phyloP scores from a whole-genome alignment of 768 basidiomycete genomes.

The Podaxis mareebaensis region DNA sequence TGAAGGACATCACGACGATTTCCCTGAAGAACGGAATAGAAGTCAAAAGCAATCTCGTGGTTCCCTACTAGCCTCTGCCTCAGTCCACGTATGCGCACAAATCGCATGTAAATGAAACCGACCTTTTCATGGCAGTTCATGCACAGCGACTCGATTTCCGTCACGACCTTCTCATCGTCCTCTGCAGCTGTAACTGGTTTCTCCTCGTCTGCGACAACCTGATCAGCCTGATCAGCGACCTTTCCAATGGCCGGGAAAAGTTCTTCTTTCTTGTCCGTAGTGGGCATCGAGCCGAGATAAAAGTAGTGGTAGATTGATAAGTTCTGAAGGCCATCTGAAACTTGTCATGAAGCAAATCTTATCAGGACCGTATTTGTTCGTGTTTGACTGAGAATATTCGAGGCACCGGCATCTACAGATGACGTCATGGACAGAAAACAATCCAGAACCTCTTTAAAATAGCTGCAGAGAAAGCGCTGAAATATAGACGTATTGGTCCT shows the following conservation, averaged over 20 bases:
- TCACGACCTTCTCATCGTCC: slow-evolving; percentile 60
- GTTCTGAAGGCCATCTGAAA: background rate
- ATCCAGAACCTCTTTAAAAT: no score
- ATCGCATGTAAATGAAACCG: slow-evolving; percentile 23
- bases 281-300: background rate
- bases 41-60: slow-evolving; percentile 85
- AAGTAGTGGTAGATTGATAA: background rate
- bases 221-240: slow-evolving; percentile 51
- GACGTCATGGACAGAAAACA: no score
- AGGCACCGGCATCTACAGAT: no score
- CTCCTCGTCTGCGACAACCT: slow-evolving; percentile 16
- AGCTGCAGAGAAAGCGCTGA: no score
- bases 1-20: slow-evolving; percentile 95
- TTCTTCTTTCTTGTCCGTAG: slow-evolving; percentile 19
- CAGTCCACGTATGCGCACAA: slow-evolving; percentile 18
- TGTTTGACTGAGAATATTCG: background rate
- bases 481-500: no score
- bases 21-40: slow-evolving; percentile 95
- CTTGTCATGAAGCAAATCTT: slow-evolving; percentile 1
- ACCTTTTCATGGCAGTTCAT: slow-evolving; percentile 94
- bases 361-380: slow-evolving; percentile 4
- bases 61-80: slow-evolving; percentile 61
- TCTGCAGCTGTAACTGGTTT: slow-evolving; percentile 20
- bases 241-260: slow-evolving; percentile 63
- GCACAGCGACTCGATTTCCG: slow-evolving; percentile 89